Evolutionary conservation across 2,329 filamentous ascomycete genomes (phyloP), one percentile per base, ranked within the genome.

Genomic region (Amauroascus verrucosus): DNA sequence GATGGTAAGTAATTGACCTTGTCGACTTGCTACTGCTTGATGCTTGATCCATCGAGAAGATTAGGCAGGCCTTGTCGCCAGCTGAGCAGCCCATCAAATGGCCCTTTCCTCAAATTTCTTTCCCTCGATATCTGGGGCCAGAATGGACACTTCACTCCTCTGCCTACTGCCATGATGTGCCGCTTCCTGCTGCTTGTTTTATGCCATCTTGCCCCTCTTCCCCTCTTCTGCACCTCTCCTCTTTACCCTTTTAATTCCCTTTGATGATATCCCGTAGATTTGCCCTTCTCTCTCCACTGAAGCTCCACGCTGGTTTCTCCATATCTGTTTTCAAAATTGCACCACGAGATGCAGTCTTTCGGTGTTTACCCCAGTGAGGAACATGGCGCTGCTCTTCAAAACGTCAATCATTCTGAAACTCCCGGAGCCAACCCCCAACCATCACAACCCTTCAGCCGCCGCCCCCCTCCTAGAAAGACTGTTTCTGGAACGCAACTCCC

Each of bases 1-100:
- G 72, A 74, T 65, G 72, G 72, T 75, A 72, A 71, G 66, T 64
- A 32, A 45, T 30, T 40, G 45, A 58, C 41, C 13, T 54, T 51
- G 37, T 16, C 37, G 20, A 40, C 46, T 51, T 32, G 16, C 44
- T 30, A 41, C 18, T 43, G 7, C 54, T 38, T 5, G 26, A 24
- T 30, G 30, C 43, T 32, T 51, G n/a, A n/a, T n/a, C n/a, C n/a
- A n/a, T n/a, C n/a, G n/a, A n/a, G n/a, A n/a, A n/a, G n/a, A n/a
- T n/a, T n/a, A n/a, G n/a, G n/a, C n/a, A n/a, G n/a, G n/a, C n/a
- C n/a, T n/a, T n/a, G n/a, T n/a, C n/a, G n/a, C n/a, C n/a, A n/a
- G n/a, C n/a, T n/a, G n/a, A n/a, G 30, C 44, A 47, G 6, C 5
- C 22, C 5, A 30, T 30, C 26, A 9, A 9, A 30, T 5, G 9